phyloP scores from a whole-genome alignment of 1,284 basidiomycete species.

The Ganoderma lingzhi region DNA sequence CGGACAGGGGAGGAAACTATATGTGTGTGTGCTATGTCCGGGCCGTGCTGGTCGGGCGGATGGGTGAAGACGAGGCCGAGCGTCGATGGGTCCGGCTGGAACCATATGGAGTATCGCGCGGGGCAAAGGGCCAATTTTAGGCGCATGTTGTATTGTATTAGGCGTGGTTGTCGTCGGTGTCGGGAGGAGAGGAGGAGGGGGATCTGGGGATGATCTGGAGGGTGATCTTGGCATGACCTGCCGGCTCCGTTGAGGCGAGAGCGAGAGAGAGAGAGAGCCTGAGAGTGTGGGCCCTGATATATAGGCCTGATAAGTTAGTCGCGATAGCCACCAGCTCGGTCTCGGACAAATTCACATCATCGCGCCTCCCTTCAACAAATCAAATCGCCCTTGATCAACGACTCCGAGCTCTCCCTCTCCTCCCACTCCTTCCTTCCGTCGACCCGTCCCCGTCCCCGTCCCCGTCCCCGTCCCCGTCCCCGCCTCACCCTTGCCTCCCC shows the following conservation, averaged over 20 bases:
- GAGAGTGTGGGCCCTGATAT: conserved; percentile 8
- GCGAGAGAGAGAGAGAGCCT: no score
- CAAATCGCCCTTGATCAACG: conserved; percentile 34
- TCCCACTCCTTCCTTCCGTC: conserved; percentile 19
- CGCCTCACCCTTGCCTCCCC: conserved; percentile 19
- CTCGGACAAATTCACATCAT: conserved; percentile 31
- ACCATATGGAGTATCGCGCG: neutral
- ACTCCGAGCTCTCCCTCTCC: conserved; percentile 18
- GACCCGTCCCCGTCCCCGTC: conserved; percentile 24
- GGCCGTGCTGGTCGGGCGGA: neutral
- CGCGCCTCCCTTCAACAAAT: conserved; percentile 22
- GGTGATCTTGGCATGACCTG: neutral
- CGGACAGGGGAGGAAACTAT: conserved; percentile 16
- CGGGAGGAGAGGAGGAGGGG: neutral
- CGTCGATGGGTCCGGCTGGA: neutral
- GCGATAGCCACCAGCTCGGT: conserved; percentile 19
- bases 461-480: conserved; percentile 18
- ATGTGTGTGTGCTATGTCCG: neutral
- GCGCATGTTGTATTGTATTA: neutral
- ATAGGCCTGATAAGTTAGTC: no score
- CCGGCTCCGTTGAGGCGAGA: neutral
- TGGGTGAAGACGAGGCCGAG: neutral
- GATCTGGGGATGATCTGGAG: neutral
- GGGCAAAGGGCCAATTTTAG: neutral
- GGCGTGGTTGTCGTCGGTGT: neutral